These are phyloP conservation scores for Plasmodium vivax DNA, from an alignment of 169 alveolate genomes.

Conservation along the genomic window DNA sequence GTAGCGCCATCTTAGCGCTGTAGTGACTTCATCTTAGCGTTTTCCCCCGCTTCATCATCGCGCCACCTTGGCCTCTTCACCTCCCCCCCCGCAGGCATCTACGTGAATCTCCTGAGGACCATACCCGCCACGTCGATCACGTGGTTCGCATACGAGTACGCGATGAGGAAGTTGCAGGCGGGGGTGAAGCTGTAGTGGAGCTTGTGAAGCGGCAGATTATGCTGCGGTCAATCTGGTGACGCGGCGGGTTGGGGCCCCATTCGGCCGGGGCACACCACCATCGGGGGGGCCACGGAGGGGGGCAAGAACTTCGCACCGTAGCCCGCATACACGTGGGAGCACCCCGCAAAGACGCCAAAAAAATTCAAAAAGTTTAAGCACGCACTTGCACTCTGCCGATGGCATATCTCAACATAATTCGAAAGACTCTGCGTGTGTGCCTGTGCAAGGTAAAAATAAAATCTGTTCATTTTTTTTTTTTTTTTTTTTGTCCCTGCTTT, in stretches of 20 bases:
- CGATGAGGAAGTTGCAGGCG: conserved; percentile 61
- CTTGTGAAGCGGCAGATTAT: background rate
- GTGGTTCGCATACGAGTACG: conserved; percentile 62
- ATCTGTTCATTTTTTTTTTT: background rate
- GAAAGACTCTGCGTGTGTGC: background rate
- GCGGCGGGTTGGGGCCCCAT: background rate
- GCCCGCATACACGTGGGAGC: conserved; percentile 6
- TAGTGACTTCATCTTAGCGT: background rate
- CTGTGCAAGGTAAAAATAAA: conserved; percentile 1
- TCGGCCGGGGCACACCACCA: background rate
- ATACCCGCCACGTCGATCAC: conserved; percentile 73
- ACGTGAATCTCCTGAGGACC: conserved; percentile 47
- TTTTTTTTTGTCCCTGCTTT: conserved; percentile 3
- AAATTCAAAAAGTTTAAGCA: conserved; percentile 33
- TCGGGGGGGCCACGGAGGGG: conserved; percentile 31
- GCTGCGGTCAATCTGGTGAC: background rate
- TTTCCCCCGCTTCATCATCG: background rate
- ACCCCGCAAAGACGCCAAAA: conserved; percentile 1
- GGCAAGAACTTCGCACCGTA: background rate
- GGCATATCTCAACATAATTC: conserved; percentile 28
- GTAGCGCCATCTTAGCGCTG: background rate
- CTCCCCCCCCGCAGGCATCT: conserved; percentile 11
- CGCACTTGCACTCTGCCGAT: conserved; percentile 7
- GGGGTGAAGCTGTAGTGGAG: background rate
- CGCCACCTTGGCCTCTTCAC: no score